Evolutionary conservation across 1,284 basidiomycete species (phyloP).

Genomic region (Peniophora sp.): DNA sequence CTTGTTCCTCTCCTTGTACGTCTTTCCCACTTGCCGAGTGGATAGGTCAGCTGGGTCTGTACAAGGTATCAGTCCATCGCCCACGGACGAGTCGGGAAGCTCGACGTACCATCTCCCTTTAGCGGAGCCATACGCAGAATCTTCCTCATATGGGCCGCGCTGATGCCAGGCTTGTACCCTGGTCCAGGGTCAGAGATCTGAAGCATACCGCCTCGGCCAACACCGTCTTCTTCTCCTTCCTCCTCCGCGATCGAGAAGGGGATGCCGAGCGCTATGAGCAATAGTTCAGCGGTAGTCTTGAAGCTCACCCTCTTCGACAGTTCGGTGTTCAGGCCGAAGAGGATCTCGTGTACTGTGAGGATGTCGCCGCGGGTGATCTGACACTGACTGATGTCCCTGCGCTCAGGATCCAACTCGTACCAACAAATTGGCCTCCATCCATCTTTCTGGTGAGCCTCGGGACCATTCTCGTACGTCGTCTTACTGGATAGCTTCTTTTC

Average conservation of each 20-base stretch:
- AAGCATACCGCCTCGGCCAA: background rate
- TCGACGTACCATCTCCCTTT: background rate
- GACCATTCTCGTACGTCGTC: no score
- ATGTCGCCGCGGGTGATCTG: background rate
- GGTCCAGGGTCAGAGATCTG: no score
- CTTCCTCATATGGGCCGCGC: background rate
- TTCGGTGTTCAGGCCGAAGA: background rate
- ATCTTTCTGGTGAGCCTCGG: background rate
- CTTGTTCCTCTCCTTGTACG: no score
- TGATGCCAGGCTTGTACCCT: background rate
- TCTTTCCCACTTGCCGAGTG: no score
- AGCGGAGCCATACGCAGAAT: background rate
- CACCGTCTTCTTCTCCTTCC: background rate
- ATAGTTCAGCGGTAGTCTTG: background rate
- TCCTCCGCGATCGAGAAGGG: slow-evolving; percentile 1
- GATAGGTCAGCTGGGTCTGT: no score
- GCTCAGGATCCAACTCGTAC: background rate
- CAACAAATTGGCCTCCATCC: background rate
- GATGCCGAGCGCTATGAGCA: background rate
- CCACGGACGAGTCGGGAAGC: no score
- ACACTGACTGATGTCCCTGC: background rate
- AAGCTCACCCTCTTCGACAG: slow-evolving; percentile 1
- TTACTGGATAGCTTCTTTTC: no score
- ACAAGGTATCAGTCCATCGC: no score
- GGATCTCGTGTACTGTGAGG: background rate